Percentiles rank a stretch among this genome's conserved stretches.
phyloP scores from a whole-genome alignment of 2,329 filamentous ascomycete species.

The Zymoseptoria crescenta region DNA sequence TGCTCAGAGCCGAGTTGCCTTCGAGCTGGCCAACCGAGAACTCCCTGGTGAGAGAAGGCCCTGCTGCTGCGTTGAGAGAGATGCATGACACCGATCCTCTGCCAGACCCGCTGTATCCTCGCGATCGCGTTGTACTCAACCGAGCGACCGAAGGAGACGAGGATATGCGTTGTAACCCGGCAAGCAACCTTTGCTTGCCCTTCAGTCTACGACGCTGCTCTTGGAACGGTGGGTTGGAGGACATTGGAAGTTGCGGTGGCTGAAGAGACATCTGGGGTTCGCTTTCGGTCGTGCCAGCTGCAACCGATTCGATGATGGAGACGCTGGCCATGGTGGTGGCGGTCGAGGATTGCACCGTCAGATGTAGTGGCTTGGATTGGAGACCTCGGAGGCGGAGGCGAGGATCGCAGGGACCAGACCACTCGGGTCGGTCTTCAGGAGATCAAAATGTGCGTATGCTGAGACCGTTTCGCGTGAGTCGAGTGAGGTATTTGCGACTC shows the following conservation, averaged over 20 bases:
- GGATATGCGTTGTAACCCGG: conserved; percentile 70
- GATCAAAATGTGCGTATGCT: not conserved
- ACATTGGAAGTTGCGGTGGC: conserved; percentile 22
- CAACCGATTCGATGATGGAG: conserved; percentile 12
- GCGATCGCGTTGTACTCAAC: conserved; percentile 56
- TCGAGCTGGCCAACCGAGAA: conserved; percentile 50
- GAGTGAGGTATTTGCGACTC: not conserved
- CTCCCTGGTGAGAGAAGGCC: conserved; percentile 48
- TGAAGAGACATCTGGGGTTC: conserved; percentile 5
- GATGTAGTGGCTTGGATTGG: not conserved
- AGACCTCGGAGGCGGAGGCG: not conserved
- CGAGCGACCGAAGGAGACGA: conserved; percentile 67
- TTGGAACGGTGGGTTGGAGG: conserved; percentile 16
- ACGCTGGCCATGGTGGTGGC: conserved; percentile 10
- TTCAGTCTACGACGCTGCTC: conserved; percentile 51
- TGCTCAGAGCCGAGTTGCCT: conserved; percentile 46
- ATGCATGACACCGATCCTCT: conserved; percentile 61
- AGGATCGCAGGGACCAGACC: not conserved
- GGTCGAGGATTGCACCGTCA: not conserved
- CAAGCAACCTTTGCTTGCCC: conserved; percentile 61
- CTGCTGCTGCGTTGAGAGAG: conserved; percentile 47
- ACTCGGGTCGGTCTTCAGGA: not conserved
- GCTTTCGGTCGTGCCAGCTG: conserved; percentile 1
- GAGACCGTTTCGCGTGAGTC: not conserved
- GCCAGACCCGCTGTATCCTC: conserved; percentile 54